These are phyloP conservation scores for Candida dajiaensis DNA, from an alignment of 805 yeast genomes.

Conservation along the genomic window DNA sequence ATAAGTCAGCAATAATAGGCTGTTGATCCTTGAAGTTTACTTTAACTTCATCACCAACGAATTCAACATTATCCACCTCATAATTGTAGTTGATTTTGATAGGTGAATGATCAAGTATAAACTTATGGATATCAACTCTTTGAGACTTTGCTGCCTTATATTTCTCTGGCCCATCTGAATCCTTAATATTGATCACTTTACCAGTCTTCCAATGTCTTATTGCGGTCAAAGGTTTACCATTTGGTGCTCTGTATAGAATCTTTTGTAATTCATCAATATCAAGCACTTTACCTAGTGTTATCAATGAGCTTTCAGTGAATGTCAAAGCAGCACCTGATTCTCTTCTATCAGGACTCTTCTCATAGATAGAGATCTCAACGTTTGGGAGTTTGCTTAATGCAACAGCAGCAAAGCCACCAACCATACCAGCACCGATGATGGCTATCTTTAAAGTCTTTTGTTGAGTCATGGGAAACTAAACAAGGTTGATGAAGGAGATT, in stretches of 20 bases:
- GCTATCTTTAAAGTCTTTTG: constrained; percentile 2
- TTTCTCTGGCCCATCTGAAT: background rate
- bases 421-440: constrained; percentile 5
- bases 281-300: constrained; percentile 4
- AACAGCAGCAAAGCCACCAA: constrained; percentile 6
- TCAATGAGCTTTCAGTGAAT: constrained; percentile 7
- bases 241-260: constrained; percentile 6
- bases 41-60: constrained; percentile 2
- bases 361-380: constrained; percentile 8
- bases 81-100: constrained; percentile 2
- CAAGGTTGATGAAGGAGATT: background rate
- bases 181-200: background rate
- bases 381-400: constrained; percentile 9
- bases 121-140: constrained; percentile 7
- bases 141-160: constrained; percentile 9
- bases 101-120: constrained; percentile 6
- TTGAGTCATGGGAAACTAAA: background rate
- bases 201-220: constrained; percentile 15
- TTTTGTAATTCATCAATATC: constrained; percentile 10
- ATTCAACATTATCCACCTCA: constrained; percentile 1
- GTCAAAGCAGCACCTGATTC: constrained; percentile 16
- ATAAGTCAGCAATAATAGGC: constrained; percentile 6
- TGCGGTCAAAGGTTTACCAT: constrained; percentile 1
- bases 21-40: constrained; percentile 7
- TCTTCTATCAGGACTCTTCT: constrained; percentile 8